phyloP scores from a whole-genome alignment of 1,139 yeast species.

The Spathaspora sp. region DNA sequence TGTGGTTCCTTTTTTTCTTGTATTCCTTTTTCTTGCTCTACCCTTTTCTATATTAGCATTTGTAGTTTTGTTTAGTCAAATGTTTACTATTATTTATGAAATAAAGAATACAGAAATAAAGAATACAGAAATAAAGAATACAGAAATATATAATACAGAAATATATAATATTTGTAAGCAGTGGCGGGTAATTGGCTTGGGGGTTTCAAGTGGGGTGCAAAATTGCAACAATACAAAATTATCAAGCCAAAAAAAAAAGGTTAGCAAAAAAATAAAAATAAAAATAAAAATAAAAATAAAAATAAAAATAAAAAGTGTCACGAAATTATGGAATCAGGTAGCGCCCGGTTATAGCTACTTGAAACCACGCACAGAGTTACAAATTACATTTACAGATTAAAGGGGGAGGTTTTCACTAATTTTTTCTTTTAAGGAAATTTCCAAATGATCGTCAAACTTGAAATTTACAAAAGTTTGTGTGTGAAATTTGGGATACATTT shows the following conservation, averaged over 20 bases:
- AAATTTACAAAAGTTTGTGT: background rate
- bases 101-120: background rate
- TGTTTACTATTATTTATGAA: background rate
- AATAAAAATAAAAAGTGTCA: background rate
- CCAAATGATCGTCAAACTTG: background rate
- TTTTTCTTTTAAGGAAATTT: background rate
- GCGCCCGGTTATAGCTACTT: background rate
- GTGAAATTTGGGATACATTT: background rate
- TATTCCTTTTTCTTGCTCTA: background rate
- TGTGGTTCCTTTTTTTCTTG: background rate
- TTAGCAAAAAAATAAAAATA: background rate
- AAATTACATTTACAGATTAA: background rate
- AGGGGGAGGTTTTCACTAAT: background rate
- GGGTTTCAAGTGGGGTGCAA: slow-evolving; percentile 1
- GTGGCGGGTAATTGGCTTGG: background rate
- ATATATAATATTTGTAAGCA: too few relatives aligned
- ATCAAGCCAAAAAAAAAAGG: background rate
- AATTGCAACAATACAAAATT: background rate
- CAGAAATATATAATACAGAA: too few relatives aligned
- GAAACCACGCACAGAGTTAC: background rate
- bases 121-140: background rate
- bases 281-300: background rate
- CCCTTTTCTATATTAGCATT: background rate
- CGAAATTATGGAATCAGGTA: background rate
- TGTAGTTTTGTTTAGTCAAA: background rate